These are phyloP conservation scores for Backusella circina DNA, from an alignment of 192 early-diverging fungal genomes.

Conservation along the genomic window DNA sequence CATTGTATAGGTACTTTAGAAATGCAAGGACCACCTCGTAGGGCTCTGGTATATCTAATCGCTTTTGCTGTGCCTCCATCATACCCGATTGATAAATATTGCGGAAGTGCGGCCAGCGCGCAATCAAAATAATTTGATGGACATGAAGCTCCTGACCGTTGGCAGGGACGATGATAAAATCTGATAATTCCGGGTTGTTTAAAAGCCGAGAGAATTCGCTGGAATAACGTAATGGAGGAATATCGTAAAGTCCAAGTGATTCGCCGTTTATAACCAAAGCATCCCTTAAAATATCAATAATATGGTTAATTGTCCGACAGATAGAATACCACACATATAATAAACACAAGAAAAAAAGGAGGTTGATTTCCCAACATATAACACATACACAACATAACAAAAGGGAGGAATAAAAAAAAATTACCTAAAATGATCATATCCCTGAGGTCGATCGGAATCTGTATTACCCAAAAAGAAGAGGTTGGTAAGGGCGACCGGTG, in stretches of 20 bases:
- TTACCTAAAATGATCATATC: constrained; percentile 52
- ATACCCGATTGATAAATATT: constrained; percentile 55
- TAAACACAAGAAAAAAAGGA: constrained; percentile 7
- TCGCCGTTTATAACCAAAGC: constrained; percentile 51
- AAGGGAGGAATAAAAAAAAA: background rate
- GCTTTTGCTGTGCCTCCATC: constrained; percentile 47
- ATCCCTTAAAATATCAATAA: constrained; percentile 24
- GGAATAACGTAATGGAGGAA: constrained; percentile 40
- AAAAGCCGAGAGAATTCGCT: constrained; percentile 44
- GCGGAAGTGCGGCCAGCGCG: constrained; percentile 61
- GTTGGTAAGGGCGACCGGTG: constrained; percentile 26
- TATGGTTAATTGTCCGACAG: background rate
- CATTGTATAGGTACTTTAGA: constrained; percentile 56
- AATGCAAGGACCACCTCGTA: constrained; percentile 48
- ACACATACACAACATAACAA: background rate
- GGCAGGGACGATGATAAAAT: constrained; percentile 51
- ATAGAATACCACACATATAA: background rate
- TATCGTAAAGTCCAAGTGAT: constrained; percentile 48
- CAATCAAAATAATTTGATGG: constrained; percentile 51
- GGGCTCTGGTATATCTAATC: constrained; percentile 52
- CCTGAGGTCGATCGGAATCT: constrained; percentile 48
- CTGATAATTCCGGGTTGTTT: constrained; percentile 50
- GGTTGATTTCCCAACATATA: background rate
- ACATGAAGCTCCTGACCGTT: constrained; percentile 46
- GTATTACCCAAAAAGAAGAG: constrained; percentile 54